phyloP scores from a whole-genome alignment of 2,329 filamentous ascomycete genomes.

The Paecilomyces niveus region DNA sequence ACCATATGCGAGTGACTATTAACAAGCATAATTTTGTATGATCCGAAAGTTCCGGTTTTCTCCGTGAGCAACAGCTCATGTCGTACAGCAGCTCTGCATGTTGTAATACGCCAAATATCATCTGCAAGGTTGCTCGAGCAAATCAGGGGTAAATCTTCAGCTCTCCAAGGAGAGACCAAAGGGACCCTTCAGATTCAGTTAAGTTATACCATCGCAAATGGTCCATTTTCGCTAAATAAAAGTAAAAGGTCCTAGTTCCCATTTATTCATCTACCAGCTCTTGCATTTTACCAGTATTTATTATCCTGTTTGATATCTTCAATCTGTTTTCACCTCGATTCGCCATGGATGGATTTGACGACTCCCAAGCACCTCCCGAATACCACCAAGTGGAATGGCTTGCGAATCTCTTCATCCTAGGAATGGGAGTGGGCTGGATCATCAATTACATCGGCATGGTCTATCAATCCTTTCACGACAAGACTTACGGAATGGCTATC shows the following conservation, averaged over 20 bases:
- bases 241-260: too few species aligned
- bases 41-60: neutral
- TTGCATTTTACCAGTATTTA: too few species aligned
- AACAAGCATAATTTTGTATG: neutral
- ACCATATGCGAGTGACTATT: neutral
- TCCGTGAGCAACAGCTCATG: neutral
- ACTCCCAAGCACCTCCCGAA: neutral
- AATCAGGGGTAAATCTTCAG: neutral
- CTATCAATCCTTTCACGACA: neutral
- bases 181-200: neutral
- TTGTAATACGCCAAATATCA: neutral
- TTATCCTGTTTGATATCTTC: neutral
- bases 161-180: neutral
- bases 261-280: too few species aligned
- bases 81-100: neutral
- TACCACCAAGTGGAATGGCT: neutral
- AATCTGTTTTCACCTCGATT: neutral
- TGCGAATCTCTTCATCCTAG: neutral
- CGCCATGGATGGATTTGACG: neutral
- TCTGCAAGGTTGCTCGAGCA: neutral
- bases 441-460: constrained; percentile 12
- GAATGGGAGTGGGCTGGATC: constrained; percentile 7
- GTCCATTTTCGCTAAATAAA: neutral
- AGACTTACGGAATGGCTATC: constrained; percentile 1
- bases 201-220: neutral